Evolutionary conservation across 177 flowering plant species (phyloP).

Genomic region (Tripterygium wilfordii): DNA sequence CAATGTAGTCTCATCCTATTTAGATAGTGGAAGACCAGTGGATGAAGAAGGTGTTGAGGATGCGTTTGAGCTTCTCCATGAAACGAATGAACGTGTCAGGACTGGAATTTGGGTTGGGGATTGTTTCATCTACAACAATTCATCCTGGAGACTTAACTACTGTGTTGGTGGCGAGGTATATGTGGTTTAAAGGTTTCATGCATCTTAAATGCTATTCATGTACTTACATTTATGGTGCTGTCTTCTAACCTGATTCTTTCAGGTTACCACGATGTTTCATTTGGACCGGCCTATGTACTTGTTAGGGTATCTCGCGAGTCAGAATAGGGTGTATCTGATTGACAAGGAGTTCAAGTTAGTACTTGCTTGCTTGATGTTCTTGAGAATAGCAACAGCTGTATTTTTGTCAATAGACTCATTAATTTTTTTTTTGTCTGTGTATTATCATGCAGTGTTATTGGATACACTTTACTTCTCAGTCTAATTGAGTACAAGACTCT

Average conservation of each 20-base stretch:
- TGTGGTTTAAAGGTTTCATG: conserved; percentile 1
- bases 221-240: not conserved
- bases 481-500: conserved; percentile 97
- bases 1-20: conserved; percentile 64
- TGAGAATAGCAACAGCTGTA: too few relatives aligned
- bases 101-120: conserved; percentile 99
- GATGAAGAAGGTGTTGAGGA: conserved; percentile 98
- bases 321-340: conserved; percentile 87
- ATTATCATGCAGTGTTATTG: conserved; percentile 67
- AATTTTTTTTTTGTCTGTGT: not conserved
- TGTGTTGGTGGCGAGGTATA: conserved; percentile 99
- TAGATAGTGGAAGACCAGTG: conserved; percentile 75
- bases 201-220: not conserved
- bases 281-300: conserved; percentile 97
- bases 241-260: conserved; percentile 11
- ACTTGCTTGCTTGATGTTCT: conserved; percentile 2
- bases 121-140: conserved; percentile 87
- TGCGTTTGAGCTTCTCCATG: conserved; percentile 95
- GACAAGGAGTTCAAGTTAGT: conserved; percentile 95
- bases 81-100: conserved; percentile 86
- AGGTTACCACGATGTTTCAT: conserved; percentile 99
- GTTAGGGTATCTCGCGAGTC: conserved; percentile 89
- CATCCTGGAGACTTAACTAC: conserved; percentile 93
- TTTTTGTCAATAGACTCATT: too few relatives aligned
- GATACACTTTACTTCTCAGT: conserved; percentile 86